Base-by-base conservation (phyloP, 805 yeast genomes). In the Yarrowia hollandica region DNA sequence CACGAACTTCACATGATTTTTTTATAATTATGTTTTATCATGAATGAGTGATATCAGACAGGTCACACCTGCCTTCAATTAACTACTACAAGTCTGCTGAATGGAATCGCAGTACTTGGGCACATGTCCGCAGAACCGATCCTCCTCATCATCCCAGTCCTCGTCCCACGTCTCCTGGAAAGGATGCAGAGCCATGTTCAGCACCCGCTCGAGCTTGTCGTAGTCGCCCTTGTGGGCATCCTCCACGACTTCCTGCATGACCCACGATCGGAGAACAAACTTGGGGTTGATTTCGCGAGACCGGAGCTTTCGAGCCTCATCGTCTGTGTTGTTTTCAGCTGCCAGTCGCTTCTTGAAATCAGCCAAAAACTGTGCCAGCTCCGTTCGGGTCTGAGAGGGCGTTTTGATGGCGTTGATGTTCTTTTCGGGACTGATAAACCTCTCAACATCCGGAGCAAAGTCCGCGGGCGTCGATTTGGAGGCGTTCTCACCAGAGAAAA, bases 201-300 rank as follows among this genome's bases (percentile, higher is more conserved):
- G 77, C 11, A 90, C 74, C 64, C 87, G 87, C 26, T 81, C 67
- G 62, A 90, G 74, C 38, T 80, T 73, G 0, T 76, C 73, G 67
- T 83, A 84, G 31, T 79, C 76, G n/a, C 75, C 75, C 38, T 73
- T 71, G 25, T 78, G 74, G 1, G 82, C 87, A 33, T 78, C 75
- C 0, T 80, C 77, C 44, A 88, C 84, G 0, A 90, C 96, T 62
- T 90, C 91, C 58, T 90, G 89, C 58, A 94, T 75, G 56, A 91
- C 84, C 90, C 96, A 89, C 63, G 84, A 87, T 61, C 92, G 78
- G 18, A 96, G 94, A 5, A 87, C 79, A 67, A 92, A 92, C 31
- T 81, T 68, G 2, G 98, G 99, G 67, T 92, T 94, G 50, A 72
- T 74, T 2, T 64, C 57, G 6, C 72, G 67, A 48, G 90, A 82